phyloP scores from a whole-genome alignment of 192 early-diverging fungal species.

The Phlyctochytrium bullatum region DNA sequence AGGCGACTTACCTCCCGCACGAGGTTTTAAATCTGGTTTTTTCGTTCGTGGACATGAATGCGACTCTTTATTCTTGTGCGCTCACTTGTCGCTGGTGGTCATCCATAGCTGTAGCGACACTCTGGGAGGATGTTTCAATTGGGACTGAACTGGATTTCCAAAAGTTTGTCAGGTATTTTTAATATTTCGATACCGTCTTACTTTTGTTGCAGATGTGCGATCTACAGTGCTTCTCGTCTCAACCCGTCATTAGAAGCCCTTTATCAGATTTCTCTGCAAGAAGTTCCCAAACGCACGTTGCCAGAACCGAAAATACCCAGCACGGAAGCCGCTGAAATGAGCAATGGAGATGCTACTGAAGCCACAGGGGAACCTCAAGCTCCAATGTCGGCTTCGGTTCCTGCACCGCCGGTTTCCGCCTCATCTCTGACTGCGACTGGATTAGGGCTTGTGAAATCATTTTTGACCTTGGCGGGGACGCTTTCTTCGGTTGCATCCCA shows the following conservation, averaged over 20 bases:
- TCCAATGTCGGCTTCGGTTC: background rate
- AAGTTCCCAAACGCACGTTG: background rate
- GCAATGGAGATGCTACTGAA: no score
- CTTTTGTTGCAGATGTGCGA: background rate
- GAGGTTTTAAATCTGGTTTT: background rate
- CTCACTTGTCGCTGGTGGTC: background rate
- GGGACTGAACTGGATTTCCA: background rate
- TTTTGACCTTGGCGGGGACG: no score
- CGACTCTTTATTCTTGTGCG: background rate
- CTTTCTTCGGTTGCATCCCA: no score
- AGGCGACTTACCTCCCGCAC: background rate
- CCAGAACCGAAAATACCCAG: no score
- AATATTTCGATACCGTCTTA: background rate
- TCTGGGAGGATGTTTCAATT: background rate
- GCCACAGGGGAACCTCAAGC: background rate
- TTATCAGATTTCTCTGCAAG: background rate
- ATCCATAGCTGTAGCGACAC: background rate
- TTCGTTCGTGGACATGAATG: constrained; percentile 1
- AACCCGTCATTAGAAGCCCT: background rate
- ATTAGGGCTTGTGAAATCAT: no score
- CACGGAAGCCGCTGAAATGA: no score
- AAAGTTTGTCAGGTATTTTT: background rate
- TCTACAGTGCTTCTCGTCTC: background rate
- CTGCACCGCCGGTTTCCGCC: background rate
- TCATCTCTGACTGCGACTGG: background rate